phyloP scores from a whole-genome alignment of 2,329 filamentous ascomycete genomes.

The Claviceps citrina region DNA sequence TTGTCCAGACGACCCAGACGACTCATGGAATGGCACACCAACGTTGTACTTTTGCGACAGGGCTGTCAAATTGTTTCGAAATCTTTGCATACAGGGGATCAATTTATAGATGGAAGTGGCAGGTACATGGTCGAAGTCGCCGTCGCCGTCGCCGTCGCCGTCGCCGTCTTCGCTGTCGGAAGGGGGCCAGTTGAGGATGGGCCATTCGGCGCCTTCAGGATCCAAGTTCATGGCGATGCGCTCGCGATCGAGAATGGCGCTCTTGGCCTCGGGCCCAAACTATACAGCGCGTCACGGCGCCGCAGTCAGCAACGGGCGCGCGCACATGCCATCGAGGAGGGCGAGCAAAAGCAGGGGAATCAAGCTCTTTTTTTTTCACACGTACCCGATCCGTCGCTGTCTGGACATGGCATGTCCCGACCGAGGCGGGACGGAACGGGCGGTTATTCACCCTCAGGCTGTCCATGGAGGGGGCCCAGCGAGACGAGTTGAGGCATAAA shows the following conservation, averaged over 20 bases:
- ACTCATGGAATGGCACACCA: conserved; percentile 2
- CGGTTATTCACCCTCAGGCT: conserved; percentile 1
- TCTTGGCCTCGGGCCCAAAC: conserved; percentile 23
- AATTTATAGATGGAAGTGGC: conserved; percentile 15
- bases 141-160: too few relatives aligned
- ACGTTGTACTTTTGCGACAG: conserved; percentile 44
- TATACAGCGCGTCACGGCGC: conserved; percentile 7
- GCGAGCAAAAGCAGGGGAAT: neutral
- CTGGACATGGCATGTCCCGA: conserved; percentile 24
- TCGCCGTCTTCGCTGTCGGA: conserved; percentile 12
- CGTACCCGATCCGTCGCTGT: conserved; percentile 23
- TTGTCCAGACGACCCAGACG: too few relatives aligned
- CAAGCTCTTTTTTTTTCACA: neutral
- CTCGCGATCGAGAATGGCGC: conserved; percentile 22
- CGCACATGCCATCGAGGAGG: neutral
- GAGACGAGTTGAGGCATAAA: conserved; percentile 4
- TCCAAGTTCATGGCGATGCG: conserved; percentile 9
- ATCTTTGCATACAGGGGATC: conserved; percentile 22
- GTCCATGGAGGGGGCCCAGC: conserved; percentile 8
- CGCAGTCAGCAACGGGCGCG: neutral
- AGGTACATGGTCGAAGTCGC: conserved; percentile 6
- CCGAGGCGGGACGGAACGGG: conserved; percentile 13
- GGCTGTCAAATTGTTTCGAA: conserved; percentile 40
- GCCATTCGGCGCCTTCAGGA: conserved; percentile 8
- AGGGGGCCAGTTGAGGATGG: conserved; percentile 16